Base-by-base conservation (phyloP, 805 yeast genomes). In the Wickerhamiella musiphila region DNA sequence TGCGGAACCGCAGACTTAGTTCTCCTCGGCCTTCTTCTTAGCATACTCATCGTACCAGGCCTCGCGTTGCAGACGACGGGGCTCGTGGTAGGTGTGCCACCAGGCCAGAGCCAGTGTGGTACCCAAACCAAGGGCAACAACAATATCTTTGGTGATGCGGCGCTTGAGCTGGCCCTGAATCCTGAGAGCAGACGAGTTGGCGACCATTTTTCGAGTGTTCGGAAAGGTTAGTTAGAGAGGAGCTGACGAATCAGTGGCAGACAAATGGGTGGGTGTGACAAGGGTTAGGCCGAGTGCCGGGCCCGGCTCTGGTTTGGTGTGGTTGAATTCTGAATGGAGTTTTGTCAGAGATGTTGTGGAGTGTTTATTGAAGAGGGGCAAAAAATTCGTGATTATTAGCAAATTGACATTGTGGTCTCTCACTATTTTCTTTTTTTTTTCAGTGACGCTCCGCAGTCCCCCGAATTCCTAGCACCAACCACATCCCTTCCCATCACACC, bases 11-110 rank as follows among this genome's bases (percentile, higher is more conserved):
- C n/a, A n/a, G n/a, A n/a, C n/a, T n/a, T n/a, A n/a, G n/a, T n/a
- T n/a, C n/a, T n/a, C n/a, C 36, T 39, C 39, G 33, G 35, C 49
- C 34, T 66, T 67, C 66, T 77, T 76, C 60, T 73, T 73, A 46
- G 83, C 86, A 55, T 78, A 61, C 47, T 72, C 64, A 41, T 75
- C 71, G 61, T 84, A 84, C 70, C 71, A 82, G 36, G 69, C 73
- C 57, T 84, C 95, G 69, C 94, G 78, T 51, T 61, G 66, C 44
- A 65, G 66, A 36, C 79, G 77, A 39, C 64, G 46, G 23, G 73
- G 68, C 64, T 68, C 73, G 76, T 84, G 95, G 70, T 59, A 64
- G 18, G 70, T 78, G 68, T 73, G 71, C 81, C 93, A 77, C 90
- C 86, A 83, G 60, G 65, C 68, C 42, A 66, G 61, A 39, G 75